phyloP scores from a whole-genome alignment of 2,329 filamentous ascomycete species.

The Penicillium occitanis region DNA sequence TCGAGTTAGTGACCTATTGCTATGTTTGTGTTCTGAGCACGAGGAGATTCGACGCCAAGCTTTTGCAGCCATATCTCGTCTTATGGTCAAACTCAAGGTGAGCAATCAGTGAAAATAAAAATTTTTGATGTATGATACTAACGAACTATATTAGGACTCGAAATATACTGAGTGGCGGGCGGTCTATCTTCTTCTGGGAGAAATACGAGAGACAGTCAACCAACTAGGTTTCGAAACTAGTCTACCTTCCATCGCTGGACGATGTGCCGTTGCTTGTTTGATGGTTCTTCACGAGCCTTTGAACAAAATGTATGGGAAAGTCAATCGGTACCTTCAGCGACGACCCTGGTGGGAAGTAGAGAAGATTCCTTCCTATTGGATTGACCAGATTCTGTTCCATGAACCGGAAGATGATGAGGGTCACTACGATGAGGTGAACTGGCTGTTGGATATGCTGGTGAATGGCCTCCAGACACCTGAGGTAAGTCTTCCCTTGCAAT shows the following conservation, averaged over 20 bases:
- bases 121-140: conserved; percentile 15
- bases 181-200: conserved; percentile 74
- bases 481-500: conserved; percentile 38
- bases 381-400: conserved; percentile 71
- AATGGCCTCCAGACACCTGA: conserved; percentile 60
- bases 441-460: conserved; percentile 71
- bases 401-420: conserved; percentile 71
- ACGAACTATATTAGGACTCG: conserved; percentile 53
- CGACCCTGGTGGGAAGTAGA: conserved; percentile 69
- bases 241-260: conserved; percentile 71
- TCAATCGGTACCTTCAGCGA: conserved; percentile 79
- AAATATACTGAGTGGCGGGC: conserved; percentile 74
- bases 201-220: conserved; percentile 72
- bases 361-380: conserved; percentile 59
- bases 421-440: conserved; percentile 70
- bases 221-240: conserved; percentile 55
- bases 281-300: conserved; percentile 71
- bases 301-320: conserved; percentile 79
- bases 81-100: conserved; percentile 53
- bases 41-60: conserved; percentile 77
- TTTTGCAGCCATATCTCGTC: conserved; percentile 36
- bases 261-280: conserved; percentile 71
- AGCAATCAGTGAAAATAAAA: conserved; percentile 15
- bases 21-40: conserved; percentile 73
- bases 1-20: conserved; percentile 66